phyloP scores from a whole-genome alignment of 805 yeast species.

The Lachancea mirantina region DNA sequence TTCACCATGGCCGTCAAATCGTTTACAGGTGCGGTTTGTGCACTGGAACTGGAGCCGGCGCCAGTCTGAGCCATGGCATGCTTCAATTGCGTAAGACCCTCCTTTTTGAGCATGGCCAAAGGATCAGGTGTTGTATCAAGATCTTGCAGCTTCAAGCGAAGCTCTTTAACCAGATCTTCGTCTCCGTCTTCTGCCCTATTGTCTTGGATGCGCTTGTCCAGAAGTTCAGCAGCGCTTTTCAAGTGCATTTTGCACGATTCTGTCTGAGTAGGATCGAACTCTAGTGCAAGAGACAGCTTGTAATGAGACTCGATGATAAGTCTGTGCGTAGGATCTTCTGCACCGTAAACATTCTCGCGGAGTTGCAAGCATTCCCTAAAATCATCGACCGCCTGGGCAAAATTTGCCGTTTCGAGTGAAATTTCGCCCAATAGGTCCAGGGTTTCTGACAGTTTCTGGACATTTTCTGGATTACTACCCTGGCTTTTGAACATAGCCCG shows the following conservation, averaged over 20 bases:
- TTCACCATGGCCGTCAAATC: conserved; percentile 61
- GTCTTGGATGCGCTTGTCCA: conserved; percentile 34
- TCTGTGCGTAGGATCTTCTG: conserved; percentile 34
- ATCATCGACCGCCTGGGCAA: conserved; percentile 68
- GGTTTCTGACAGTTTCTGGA: conserved; percentile 58
- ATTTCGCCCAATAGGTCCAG: conserved; percentile 84
- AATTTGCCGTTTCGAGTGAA: conserved; percentile 83
- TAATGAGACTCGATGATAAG: conserved; percentile 72
- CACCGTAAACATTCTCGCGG: conserved; percentile 4
- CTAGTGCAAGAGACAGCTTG: conserved; percentile 72
- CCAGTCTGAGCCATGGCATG: conserved; percentile 15
- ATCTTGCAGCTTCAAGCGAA: conserved; percentile 50
- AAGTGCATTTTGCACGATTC: conserved; percentile 49
- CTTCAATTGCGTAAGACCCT: conserved; percentile 14
- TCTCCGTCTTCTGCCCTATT: conserved; percentile 35
- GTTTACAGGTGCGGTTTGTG: conserved; percentile 36
- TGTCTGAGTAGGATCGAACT: conserved; percentile 47
- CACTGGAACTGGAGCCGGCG: conserved; percentile 7
- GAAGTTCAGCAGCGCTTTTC: conserved; percentile 44
- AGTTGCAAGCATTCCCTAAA: conserved; percentile 47
- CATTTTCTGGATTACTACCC: conserved; percentile 31
- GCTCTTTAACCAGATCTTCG: conserved; percentile 40
- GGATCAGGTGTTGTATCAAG: conserved; percentile 36
- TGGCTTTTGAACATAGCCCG: conserved; percentile 46
- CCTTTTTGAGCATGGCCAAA: conserved; percentile 15